Evolutionary conservation across 192 early-diverging fungal genomes (phyloP).

Genomic region (Coemansia aciculifera): DNA sequence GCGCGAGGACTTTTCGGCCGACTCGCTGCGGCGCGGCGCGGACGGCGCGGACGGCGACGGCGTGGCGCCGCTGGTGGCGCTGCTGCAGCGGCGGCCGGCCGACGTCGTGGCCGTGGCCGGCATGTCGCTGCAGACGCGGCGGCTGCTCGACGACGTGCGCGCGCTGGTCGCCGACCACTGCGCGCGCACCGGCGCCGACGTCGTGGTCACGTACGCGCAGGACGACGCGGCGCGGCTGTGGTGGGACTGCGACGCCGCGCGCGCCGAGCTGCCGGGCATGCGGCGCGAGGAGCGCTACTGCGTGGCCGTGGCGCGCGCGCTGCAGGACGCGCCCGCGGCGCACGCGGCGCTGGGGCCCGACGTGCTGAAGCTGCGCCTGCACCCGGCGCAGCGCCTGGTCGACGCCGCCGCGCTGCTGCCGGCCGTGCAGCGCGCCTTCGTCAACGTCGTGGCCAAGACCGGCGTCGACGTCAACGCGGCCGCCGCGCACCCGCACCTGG

Average conservation of each 20-base stretch:
- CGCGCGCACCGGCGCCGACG: conserved; percentile 52
- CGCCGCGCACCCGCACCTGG: conserved; percentile 64
- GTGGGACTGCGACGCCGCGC: conserved; percentile 74
- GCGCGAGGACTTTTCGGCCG: conserved; percentile 64
- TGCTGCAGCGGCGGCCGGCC: conserved; percentile 62
- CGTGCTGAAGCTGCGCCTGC: conserved; percentile 65
- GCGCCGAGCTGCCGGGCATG: conserved; percentile 68
- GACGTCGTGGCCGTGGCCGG: conserved; percentile 84
- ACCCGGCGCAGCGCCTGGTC: conserved; percentile 73
- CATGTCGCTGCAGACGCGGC: conserved; percentile 71
- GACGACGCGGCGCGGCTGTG: conserved; percentile 89
- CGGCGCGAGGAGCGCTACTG: conserved; percentile 81
- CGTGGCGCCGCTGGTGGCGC: conserved; percentile 56
- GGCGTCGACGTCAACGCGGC: conserved; percentile 93
- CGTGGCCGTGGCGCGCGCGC: conserved; percentile 75
- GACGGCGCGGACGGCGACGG: conserved; percentile 25
- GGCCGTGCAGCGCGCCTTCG: conserved; percentile 79
- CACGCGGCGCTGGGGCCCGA: conserved; percentile 74
- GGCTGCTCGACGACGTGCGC: conserved; percentile 70
- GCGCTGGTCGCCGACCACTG: conserved; percentile 57
- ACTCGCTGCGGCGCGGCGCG: conserved; percentile 48
- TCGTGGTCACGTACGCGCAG: conserved; percentile 70
- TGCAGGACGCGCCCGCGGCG: conserved; percentile 81
- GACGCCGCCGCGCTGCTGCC: conserved; percentile 66
- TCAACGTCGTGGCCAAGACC: conserved; percentile 78